Conservation (phyloP, 1,139 yeast genomes). For the Candida sp. region DNA sequence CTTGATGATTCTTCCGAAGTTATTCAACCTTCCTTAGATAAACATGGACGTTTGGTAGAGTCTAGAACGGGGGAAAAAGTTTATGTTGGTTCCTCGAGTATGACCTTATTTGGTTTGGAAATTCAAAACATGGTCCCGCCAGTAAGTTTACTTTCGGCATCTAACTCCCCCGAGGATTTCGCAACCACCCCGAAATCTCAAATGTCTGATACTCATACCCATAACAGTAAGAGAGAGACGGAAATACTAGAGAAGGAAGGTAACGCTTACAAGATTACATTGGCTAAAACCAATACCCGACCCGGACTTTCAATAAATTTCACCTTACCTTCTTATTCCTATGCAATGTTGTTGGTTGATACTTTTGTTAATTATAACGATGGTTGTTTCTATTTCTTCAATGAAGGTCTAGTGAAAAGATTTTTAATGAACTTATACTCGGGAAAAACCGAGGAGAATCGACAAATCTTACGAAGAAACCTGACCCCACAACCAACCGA, state of each 20-base stretch:
- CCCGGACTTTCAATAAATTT: constrained; percentile 68
- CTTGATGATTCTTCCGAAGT: constrained; percentile 32
- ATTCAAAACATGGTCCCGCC: constrained; percentile 60
- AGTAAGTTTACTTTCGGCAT: constrained; percentile 12
- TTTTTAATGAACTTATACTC: constrained; percentile 59
- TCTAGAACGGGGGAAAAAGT: constrained; percentile 73
- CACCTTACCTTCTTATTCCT: constrained; percentile 72
- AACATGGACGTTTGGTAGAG: constrained; percentile 66
- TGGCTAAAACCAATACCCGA: constrained; percentile 64
- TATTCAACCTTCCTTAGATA: constrained; percentile 65
- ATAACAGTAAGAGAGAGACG: constrained; percentile 28
- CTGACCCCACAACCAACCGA: constrained; percentile 21
- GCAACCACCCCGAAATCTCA: constrained; percentile 9
- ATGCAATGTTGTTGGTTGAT: constrained; percentile 72
- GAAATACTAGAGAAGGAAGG: constrained; percentile 67
- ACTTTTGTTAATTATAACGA: constrained; percentile 77
- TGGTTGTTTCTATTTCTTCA: constrained; percentile 84
- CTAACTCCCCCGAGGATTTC: constrained; percentile 5
- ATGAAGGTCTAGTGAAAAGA: constrained; percentile 72
- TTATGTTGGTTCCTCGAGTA: constrained; percentile 77
- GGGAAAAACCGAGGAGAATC: constrained; percentile 40
- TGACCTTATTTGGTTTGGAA: constrained; percentile 77
- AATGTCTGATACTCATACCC: constrained; percentile 6
- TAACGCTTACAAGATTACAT: constrained; percentile 65
- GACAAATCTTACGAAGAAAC: constrained; percentile 36